Base-by-base conservation (phyloP, 345 rosid species). In the Zanthoxylum bungeanum region DNA sequence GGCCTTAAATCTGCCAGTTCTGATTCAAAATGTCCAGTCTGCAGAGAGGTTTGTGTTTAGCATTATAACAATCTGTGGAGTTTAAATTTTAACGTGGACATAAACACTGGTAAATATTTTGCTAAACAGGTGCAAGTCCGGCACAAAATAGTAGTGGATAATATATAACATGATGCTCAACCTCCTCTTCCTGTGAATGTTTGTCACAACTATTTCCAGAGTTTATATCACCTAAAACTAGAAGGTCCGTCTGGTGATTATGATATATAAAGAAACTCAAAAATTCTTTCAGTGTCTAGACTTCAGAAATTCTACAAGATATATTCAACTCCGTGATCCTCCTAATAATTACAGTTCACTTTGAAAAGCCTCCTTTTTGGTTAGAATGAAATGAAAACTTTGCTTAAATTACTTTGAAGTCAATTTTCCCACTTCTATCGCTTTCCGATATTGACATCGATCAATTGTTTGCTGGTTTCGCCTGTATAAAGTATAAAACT, bases 11-110 rank as follows among this genome's bases (percentile, higher is more conserved):
- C 83, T 33, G 90, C 98, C 16, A 77, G 86, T 44, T 57, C 77
- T 25, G 75, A 80, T 71, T 85, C 91, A 2, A 90, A 84, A 73
- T 95, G 99, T 82, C 93, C 99, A 3, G 66, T 90, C n/a, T 95
- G 98, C 63, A 86, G 98, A 92, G 96, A 95, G 96, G 99, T 92
- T 53, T 52, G 80, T 71, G 42, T 75, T 67, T 30, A 40, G 55
- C 47, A 21, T 42, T 39, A 30, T 52, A 52, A 25, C 31, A 59
- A 30, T 25, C 7, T 10, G 2, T 2, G 30, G 30, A 42, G 7
- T 21, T 33, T 9, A 56, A 39, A 4, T 64, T 42, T 42, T 21
- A 34, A 36, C 3, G 1, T 33, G 6, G 46, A 66, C 50, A 27
- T 1, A 21, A 30, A 47, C 58, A 50, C 10, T 33, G 31, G 24